Evolutionary conservation across 768 basidiomycete species (phyloP), one percentile per base, ranked within the genome.

Genomic region (Kondoa malvinella): DNA sequence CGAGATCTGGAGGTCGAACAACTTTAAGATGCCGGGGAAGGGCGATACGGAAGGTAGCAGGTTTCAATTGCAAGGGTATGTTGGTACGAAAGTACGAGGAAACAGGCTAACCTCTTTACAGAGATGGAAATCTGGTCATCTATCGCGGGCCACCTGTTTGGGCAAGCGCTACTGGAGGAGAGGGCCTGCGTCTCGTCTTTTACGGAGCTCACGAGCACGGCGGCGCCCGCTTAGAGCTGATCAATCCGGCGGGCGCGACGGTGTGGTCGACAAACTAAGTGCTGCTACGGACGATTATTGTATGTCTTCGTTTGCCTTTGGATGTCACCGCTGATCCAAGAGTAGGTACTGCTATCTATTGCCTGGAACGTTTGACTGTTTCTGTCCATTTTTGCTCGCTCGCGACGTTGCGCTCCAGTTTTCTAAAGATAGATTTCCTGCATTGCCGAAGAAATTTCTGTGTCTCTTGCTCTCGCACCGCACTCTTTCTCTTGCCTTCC

Each of bases 21-120:
- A 70, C 31, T 70, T 60, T 56, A 64, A 68, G 33, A 32, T 16
- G 29, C 25, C 15, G 8, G 8, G n/a, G n/a, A 59, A 56, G 26
- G 34, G 50, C 25, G 4, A 32, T 15, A 31, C 25, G 12, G 50
- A 40, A 26, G 21, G 17, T 4, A 16, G 26, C 27, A 33, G 58
- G 30, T 58, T 61, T 2, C 58, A 8, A 4, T 56, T 69, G 66
- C 69, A 69, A 67, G 58, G 68, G 68, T 66, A 34, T 66, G 68
- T 32, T n/a, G 2, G 3, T 4, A 8, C 50, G 32, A 12, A 25
- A 40, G 16, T 50, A 2, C 15, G 21, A 40, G 25, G 2, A 16
- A 31, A 26, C 31, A 16, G 14, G 61, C 27, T 32, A 21, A 50
- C 40, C 8, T 8, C 40, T 50, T 50, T n/a, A 30, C 34, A 57